Percentiles rank a stretch among this genome's conserved stretches.
These are phyloP conservation scores for Solanum hybrid DNA, from an alignment of 305 asterid genomes.

Conservation along the genomic window DNA sequence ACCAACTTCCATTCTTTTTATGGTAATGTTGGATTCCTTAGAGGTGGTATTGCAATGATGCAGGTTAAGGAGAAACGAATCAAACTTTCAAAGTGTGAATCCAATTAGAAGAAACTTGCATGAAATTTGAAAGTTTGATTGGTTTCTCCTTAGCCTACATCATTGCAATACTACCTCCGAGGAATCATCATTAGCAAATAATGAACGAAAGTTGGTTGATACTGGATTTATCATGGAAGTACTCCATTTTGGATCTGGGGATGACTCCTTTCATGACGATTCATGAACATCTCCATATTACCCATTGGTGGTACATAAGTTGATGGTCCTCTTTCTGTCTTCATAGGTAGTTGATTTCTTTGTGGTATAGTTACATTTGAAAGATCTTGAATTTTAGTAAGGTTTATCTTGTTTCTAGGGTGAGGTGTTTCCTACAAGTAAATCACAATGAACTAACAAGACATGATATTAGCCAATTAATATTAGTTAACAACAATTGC, in stretches of 20 bases:
- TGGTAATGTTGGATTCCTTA: not conserved
- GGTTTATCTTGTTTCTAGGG: constrained; percentile 16
- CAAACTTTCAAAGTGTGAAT: not conserved
- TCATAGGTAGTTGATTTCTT: not conserved
- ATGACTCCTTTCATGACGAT: constrained; percentile 27
- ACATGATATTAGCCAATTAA: not conserved
- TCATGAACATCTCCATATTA: not conserved
- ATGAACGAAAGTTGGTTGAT: constrained; percentile 12
- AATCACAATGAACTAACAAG: not conserved
- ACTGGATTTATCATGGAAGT: constrained; percentile 2
- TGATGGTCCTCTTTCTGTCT: not conserved
- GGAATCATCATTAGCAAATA: constrained; percentile 9
- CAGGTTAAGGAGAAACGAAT: not conserved
- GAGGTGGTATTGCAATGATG: not conserved
- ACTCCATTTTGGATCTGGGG: not conserved
- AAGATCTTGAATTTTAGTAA: constrained; percentile 25
- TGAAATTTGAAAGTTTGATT: constrained; percentile 20
- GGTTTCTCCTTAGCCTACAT: constrained; percentile 15
- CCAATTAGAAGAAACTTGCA: constrained; percentile 17
- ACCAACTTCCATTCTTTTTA: not conserved
- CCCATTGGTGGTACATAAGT: not conserved
- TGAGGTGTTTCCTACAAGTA: not conserved
- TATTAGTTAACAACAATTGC: not conserved
- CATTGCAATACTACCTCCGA: constrained; percentile 8
- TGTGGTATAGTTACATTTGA: not conserved